Percentiles rank a stretch among this genome's conserved stretches.
phyloP scores from a whole-genome alignment of 805 yeast species.

The Candida germanica region DNA sequence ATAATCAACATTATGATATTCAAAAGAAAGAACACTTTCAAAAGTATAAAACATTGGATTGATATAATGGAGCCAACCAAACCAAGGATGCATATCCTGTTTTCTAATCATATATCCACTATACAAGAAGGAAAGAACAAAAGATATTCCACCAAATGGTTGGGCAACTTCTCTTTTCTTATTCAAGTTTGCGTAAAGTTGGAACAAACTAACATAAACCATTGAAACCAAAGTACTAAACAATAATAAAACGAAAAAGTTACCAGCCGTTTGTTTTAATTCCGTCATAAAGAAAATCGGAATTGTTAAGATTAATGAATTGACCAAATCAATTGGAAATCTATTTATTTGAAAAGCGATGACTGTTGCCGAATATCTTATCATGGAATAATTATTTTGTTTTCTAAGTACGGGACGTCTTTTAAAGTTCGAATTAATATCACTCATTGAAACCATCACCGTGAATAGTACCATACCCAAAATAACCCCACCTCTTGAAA shows the following conservation, averaged over 20 bases:
- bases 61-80: slow-evolving; percentile 47
- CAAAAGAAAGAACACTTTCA: slow-evolving; percentile 64
- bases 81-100: slow-evolving; percentile 60
- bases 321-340: slow-evolving; percentile 54
- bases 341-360: slow-evolving; percentile 58
- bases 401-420: slow-evolving; percentile 65
- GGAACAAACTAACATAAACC: slow-evolving; percentile 35
- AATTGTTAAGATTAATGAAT: slow-evolving; percentile 30
- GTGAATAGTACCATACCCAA: slow-evolving; percentile 60
- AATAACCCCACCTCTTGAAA: slow-evolving; percentile 60
- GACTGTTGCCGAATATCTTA: slow-evolving; percentile 73
- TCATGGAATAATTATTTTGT: slow-evolving; percentile 69
- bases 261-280: slow-evolving; percentile 34
- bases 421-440: slow-evolving; percentile 55
- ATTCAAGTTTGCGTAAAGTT: slow-evolving; percentile 42
- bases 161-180: slow-evolving; percentile 40
- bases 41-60: slow-evolving; percentile 42
- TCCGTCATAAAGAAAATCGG: slow-evolving; percentile 49
- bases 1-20: slow-evolving; percentile 57
- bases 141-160: slow-evolving; percentile 44
- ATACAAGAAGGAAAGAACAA: slow-evolving; percentile 54
- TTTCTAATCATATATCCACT: slow-evolving; percentile 46
- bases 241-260: slow-evolving; percentile 38
- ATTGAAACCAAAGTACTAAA: slow-evolving; percentile 31
- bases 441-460: slow-evolving; percentile 59